Base-by-base conservation (phyloP, 345 rosid species). In the Conringia planisiliqua region DNA sequence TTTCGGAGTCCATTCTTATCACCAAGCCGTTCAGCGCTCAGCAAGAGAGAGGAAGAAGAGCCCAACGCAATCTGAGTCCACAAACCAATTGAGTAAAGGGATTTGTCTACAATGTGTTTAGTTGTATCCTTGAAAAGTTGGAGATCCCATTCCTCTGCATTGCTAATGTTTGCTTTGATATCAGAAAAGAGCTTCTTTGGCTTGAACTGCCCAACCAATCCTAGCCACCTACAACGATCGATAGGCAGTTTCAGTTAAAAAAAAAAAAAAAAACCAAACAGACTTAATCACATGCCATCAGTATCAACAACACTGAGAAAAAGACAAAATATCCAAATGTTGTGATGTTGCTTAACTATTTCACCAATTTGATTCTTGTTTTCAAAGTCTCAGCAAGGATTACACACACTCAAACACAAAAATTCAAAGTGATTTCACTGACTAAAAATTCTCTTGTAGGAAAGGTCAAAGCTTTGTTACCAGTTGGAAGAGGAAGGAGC, bases 161-260 rank as follows among this genome's bases (percentile, higher is more conserved):
- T 87, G 7, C 68, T 76, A 46, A 88, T 51, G 38, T 91, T 93
- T 20, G 68, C 52, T 84, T 75, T 90, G 56, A 90, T 85, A 42
- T 84, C 83, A 16, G 91, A 42, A 20, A 90, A 78, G 57, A 93
- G 79, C 75, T 88, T 93, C 88, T 72, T 85, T 5, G 97, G 98
- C 51, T 89, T 88, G 57, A 93, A 82, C 74, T 88, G 93, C 56
- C 92, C 97, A 70, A 91, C 78, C 36, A 87, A 63, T 42, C 89
- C 98, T 62, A 88, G 62, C 98, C 97, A 90, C 85, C 98, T 89
- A 79, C 1, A 62, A 17, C 17, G 2, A 58, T 51, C 61, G 9
- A 50, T 2, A 29, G n/a, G 27, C 5, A 43, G 10, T 3, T 57
- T 3, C 5, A 60, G 43, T 11, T 13, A 27, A 27, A 30, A n/a